Percentiles rank a stretch among this genome's conserved stretches.
These are phyloP conservation scores for Yamadazyma dushanensis DNA, from an alignment of 1,139 yeast genomes.

Conservation along the genomic window DNA sequence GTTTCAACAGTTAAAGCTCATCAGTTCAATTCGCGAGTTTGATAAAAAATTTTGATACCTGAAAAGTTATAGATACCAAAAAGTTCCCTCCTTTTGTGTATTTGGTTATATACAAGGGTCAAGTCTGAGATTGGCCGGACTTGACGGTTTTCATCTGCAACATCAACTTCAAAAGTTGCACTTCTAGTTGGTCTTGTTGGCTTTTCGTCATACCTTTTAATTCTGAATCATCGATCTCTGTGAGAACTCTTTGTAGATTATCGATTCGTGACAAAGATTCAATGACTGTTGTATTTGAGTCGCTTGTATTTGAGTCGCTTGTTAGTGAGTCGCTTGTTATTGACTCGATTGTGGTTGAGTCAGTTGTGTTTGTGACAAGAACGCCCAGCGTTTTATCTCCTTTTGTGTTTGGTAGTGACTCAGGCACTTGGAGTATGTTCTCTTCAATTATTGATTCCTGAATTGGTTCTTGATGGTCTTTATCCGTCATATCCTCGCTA, in stretches of 20 bases:
- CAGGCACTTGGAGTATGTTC: conserved; percentile 4
- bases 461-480: neutral
- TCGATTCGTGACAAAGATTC: neutral
- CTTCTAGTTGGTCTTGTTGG: conserved; percentile 30
- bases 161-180: conserved; percentile 22
- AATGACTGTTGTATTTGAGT: too few species aligned
- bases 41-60: neutral
- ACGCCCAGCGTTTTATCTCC: too few species aligned
- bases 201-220: conserved; percentile 18
- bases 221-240: conserved; percentile 15
- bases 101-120: too few species aligned
- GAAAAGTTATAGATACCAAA: neutral
- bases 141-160: conserved; percentile 1
- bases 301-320: too few species aligned
- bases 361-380: too few species aligned
- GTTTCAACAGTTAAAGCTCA: neutral
- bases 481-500: conserved; percentile 4
- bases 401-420: conserved; percentile 1
- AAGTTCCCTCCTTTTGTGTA: neutral
- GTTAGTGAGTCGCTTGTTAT: too few species aligned
- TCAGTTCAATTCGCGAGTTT: neutral
- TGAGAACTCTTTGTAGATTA: conserved; percentile 1
- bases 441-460: too few species aligned
- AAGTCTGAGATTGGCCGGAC: too few species aligned
- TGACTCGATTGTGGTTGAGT: too few species aligned